A percentile compares a stretch with the other conserved stretches of the same genome.
These are phyloP conservation scores for Clausena lansium DNA, from an alignment of 345 rosid genomes.

Conservation along the genomic window DNA sequence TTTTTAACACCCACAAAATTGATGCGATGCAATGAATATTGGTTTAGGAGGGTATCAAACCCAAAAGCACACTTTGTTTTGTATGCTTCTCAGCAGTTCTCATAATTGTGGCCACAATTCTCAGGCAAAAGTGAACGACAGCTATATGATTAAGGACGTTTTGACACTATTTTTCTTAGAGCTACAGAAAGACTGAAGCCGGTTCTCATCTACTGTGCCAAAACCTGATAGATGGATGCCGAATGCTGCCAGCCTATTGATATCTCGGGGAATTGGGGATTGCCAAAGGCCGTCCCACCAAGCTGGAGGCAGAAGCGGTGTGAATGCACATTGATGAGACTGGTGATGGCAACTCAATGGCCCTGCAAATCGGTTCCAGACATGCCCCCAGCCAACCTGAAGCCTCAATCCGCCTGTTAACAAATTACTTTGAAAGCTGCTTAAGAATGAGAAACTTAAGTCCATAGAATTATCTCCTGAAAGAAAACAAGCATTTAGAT, in stretches of 20 bases:
- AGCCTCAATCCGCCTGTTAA: slow-evolving; percentile 61
- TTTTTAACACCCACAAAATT: no score
- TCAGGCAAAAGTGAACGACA: neutral
- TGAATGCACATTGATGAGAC: slow-evolving; percentile 74
- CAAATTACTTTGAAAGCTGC: slow-evolving; percentile 85
- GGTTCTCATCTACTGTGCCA: slow-evolving; percentile 67
- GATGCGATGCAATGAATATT: no score
- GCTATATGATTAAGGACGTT: slow-evolving; percentile 44
- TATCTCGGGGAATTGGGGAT: slow-evolving; percentile 76
- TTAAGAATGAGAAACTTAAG: slow-evolving; percentile 63
- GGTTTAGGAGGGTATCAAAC: neutral
- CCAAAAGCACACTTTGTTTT: neutral
- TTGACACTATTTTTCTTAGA: slow-evolving; percentile 52
- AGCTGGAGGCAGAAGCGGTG: slow-evolving; percentile 92
- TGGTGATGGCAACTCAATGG: slow-evolving; percentile 82
- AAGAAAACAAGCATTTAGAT: slow-evolving; percentile 1
- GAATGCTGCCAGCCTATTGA: slow-evolving; percentile 54
- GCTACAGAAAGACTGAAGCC: slow-evolving; percentile 56
- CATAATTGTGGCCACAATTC: neutral
- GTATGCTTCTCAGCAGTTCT: neutral
- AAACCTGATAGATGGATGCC: slow-evolving; percentile 78
- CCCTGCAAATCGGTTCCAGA: slow-evolving; percentile 93
- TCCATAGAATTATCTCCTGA: slow-evolving; percentile 60
- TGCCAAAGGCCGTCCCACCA: slow-evolving; percentile 99
- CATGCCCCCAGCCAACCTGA: slow-evolving; percentile 97